Conservation (phyloP, 2,329 filamentous ascomycete species). For the Davidsoniella neocaledoniae region DNA sequence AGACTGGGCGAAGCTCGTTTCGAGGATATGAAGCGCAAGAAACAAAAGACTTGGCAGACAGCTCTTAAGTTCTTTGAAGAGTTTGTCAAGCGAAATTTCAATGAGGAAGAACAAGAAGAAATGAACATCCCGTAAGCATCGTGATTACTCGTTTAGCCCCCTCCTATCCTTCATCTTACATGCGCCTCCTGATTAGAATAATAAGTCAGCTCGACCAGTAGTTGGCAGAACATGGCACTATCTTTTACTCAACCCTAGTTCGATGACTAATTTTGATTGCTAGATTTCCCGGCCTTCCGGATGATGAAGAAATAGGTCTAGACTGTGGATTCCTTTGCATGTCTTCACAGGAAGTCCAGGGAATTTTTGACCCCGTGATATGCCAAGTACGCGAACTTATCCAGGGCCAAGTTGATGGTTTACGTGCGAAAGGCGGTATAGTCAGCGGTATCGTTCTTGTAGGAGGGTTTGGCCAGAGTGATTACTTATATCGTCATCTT, state of each 20-base stretch:
- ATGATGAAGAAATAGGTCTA: constrained; percentile 57
- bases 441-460: constrained; percentile 66
- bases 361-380: constrained; percentile 60
- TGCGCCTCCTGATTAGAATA: no score
- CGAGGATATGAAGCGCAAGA: constrained; percentile 60
- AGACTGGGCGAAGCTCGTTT: constrained; percentile 52
- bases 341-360: constrained; percentile 50
- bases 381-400: constrained; percentile 53
- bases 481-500: constrained; percentile 56
- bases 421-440: constrained; percentile 42
- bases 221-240: no score
- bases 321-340: constrained; percentile 65
- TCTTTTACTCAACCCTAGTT: no score
- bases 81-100: constrained; percentile 72
- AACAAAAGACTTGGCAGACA: constrained; percentile 66
- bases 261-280: neutral
- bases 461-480: constrained; percentile 65
- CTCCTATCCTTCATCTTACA: neutral
- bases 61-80: constrained; percentile 68
- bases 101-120: constrained; percentile 60
- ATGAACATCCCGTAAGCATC: constrained; percentile 52
- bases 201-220: no score
- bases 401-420: constrained; percentile 46
- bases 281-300: constrained; percentile 55
- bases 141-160: no score